Evolutionary conservation across 1,139 yeast genomes (phyloP).

Genomic region (Yarrowia galli): DNA sequence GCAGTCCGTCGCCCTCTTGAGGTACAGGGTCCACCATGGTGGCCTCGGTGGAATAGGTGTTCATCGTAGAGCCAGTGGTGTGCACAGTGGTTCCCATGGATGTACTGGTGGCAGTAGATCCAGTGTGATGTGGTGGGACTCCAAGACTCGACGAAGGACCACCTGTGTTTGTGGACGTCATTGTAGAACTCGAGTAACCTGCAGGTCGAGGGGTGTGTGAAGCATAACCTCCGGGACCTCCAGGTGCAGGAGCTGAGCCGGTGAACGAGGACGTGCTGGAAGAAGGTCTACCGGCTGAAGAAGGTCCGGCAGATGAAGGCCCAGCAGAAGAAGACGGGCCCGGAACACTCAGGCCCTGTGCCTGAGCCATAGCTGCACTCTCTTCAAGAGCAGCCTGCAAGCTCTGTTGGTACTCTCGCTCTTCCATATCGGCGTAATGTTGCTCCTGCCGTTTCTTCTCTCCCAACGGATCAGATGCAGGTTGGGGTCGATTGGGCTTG

Average conservation of each 20-base stretch:
- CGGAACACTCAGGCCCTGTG: constrained; percentile 4
- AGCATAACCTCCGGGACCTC: constrained; percentile 22
- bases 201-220: constrained; percentile 30
- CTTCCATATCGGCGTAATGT: constrained; percentile 24
- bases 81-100: constrained; percentile 25
- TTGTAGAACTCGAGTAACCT: constrained; percentile 8
- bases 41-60: constrained; percentile 25
- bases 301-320: constrained; percentile 2
- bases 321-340: constrained; percentile 6
- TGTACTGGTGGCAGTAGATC: constrained; percentile 9
- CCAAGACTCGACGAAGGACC: constrained; percentile 8
- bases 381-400: constrained; percentile 30
- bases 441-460: constrained; percentile 29
- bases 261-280: constrained; percentile 24
- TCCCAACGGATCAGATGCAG: constrained; percentile 28
- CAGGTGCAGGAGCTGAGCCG: constrained; percentile 24
- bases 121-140: constrained; percentile 24
- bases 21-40: constrained; percentile 25
- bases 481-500: constrained; percentile 27
- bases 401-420: constrained; percentile 34
- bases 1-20: constrained; percentile 23
- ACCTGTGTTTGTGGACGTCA: constrained; percentile 9
- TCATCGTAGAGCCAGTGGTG: constrained; percentile 11
- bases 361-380: constrained; percentile 17
- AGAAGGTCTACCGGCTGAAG: constrained; percentile 12